Base-by-base conservation (phyloP, 192 early-diverging fungal genomes). In the Coemansia erecta region DNA sequence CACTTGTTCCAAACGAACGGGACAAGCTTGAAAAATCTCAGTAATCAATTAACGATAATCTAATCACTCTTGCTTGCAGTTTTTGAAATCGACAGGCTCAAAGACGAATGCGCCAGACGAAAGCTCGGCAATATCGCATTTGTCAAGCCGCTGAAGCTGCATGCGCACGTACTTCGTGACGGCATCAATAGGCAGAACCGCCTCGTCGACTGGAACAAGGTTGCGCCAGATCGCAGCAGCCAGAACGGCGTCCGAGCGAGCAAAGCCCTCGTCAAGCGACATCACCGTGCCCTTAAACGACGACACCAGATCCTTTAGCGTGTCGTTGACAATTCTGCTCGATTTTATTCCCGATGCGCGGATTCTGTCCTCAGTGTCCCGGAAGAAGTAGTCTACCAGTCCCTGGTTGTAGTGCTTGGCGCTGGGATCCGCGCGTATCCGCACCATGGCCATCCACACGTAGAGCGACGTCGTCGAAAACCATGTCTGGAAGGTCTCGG, bases 401-500 rank as follows among this genome's bases (percentile, higher is more conserved):
- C 92, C 91, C 58, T 96, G 92, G 53, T 86, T 91, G 74, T 90
- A 89, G 55, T 92, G 80, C 60, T 89, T 90, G 47, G 92, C 86
- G 40, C 85, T 72, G 7, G 81, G 70, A 53, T 88, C 85, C 7
- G 86, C 83, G 45, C 90, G 82, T 14, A 90, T 71, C 35, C 93
- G 91, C 9, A 91, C 92, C 85, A 88, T 90, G 53, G 90, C 74
- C 85, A 98, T 87, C 96, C 96, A 98, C 5, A 95, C 84, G 61
- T 98, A 94, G 55, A 98, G 76, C 24, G 92, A 85, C 0, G 90
- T 93, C 22, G 94, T 84, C 18, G 85, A 83, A 58, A 94, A 98
- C 96, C 96, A 98, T 0, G 94, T 91, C 72, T 96, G 92, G 63
- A 94, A 94, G 57, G 90, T 93, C 53, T 94, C 89, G 6, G 88